Conservation (phyloP, 352 stramenopile genomes). For the Pythium pyrilobum region DNA sequence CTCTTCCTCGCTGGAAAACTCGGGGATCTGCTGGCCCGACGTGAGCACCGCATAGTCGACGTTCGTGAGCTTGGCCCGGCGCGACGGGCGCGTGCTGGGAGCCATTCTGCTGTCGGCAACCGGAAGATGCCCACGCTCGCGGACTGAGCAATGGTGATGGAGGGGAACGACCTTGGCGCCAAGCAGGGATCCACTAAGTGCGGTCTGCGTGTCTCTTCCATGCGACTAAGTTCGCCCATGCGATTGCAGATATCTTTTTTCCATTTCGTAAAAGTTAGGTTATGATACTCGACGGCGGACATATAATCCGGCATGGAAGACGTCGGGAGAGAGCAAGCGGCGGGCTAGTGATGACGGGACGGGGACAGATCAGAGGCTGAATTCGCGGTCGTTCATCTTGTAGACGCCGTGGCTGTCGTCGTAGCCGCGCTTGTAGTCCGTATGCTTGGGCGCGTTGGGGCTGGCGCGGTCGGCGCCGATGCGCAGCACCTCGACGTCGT, state of each 20-base stretch:
- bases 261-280: constrained; percentile 14
- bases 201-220: constrained; percentile 1
- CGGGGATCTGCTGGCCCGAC: constrained; percentile 70
- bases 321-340: too few relatives aligned
- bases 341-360: too few relatives aligned
- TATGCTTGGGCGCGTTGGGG: constrained; percentile 3
- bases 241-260: neutral
- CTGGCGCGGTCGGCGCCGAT: constrained; percentile 18
- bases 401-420: constrained; percentile 15
- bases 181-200: too few relatives aligned
- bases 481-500: constrained; percentile 21
- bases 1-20: constrained; percentile 71
- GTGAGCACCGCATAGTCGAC: constrained; percentile 78
- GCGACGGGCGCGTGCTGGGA: constrained; percentile 29
- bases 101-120: neutral
- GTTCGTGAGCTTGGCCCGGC: constrained; percentile 67
- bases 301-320: neutral
- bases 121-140: neutral
- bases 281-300: constrained; percentile 10
- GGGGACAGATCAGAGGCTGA: constrained; percentile 19
- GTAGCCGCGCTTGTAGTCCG: constrained; percentile 9
- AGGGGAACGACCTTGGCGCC: constrained; percentile 6
- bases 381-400: constrained; percentile 26
- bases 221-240: constrained; percentile 10
- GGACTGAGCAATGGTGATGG: neutral